These are phyloP conservation scores for Hymenoscyphus fraxineus DNA, from an alignment of 2,329 filamentous ascomycete genomes.

Conservation along the genomic window DNA sequence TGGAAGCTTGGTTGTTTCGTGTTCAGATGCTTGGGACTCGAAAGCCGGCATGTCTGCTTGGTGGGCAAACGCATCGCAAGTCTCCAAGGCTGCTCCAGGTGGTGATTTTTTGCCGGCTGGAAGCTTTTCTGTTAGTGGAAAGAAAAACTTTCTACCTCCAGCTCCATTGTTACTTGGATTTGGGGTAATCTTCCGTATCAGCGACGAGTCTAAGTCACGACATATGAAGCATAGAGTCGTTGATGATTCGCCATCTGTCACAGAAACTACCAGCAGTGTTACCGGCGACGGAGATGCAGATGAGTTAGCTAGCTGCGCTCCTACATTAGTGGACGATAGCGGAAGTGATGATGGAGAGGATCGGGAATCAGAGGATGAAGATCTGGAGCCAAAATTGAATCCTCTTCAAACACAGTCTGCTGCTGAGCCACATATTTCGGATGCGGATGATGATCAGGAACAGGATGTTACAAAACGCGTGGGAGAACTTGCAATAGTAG, in stretches of 20 bases:
- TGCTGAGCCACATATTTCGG: constrained; percentile 19
- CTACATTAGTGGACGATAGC: constrained; percentile 12
- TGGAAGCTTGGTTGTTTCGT: constrained; percentile 77
- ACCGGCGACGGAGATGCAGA: background rate
- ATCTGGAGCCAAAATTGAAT: constrained; percentile 25
- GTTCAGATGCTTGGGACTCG: constrained; percentile 89
- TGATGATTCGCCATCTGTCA: constrained; percentile 26
- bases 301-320: background rate
- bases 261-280: constrained; percentile 1
- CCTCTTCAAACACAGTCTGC: constrained; percentile 22
- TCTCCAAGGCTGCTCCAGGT: constrained; percentile 75
- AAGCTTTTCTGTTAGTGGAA: constrained; percentile 75
- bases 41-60: constrained; percentile 94
- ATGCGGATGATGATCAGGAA: constrained; percentile 25
- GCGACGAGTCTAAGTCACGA: constrained; percentile 76
- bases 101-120: constrained; percentile 79
- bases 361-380: constrained; percentile 30
- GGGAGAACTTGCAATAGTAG: constrained; percentile 16
- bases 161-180: constrained; percentile 85
- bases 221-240: constrained; percentile 71
- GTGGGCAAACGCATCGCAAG: constrained; percentile 90
- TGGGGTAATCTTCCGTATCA: constrained; percentile 82
- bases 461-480: constrained; percentile 23
- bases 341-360: constrained; percentile 20
- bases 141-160: constrained; percentile 88